phyloP scores from a whole-genome alignment of 257 asterid species.

The Oldenlandia corymbosa region DNA sequence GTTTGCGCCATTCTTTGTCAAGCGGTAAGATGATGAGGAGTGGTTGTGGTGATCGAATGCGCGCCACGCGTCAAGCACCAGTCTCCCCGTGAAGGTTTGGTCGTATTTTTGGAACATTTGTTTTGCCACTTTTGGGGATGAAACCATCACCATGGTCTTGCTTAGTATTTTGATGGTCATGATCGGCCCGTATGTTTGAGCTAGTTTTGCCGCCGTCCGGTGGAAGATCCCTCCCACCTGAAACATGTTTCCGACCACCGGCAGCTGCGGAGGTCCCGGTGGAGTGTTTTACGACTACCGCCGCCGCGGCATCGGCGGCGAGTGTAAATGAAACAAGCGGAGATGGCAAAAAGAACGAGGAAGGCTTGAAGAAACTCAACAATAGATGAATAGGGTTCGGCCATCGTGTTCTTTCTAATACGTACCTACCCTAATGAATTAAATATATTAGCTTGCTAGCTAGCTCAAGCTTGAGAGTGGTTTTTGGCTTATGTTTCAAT shows the following conservation, averaged over 20 bases:
- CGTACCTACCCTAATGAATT: too few relatives aligned
- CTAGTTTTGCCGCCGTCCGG: conserved; percentile 23
- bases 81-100: neutral
- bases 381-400: too few relatives aligned
- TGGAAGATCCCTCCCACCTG: conserved; percentile 21
- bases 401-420: too few relatives aligned
- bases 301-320: too few relatives aligned
- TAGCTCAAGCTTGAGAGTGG: too few relatives aligned
- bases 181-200: conserved; percentile 28
- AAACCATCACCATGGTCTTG: conserved; percentile 6
- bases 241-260: conserved; percentile 26
- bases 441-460: too few relatives aligned
- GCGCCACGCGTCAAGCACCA: neutral
- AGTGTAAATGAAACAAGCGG: too few relatives aligned
- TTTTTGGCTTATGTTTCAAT: too few relatives aligned
- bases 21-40: conserved; percentile 12
- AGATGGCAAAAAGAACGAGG: too few relatives aligned
- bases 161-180: conserved; percentile 25
- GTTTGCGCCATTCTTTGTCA: conserved; percentile 13
- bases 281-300: conserved; percentile 11
- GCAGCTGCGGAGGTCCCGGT: conserved; percentile 18
- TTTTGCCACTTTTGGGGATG: conserved; percentile 22
- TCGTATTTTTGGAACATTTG: conserved; percentile 24
- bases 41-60: conserved; percentile 1
- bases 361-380: too few relatives aligned